phyloP scores from a whole-genome alignment of 139 green algal genomes.

The Gonium pectorale region DNA sequence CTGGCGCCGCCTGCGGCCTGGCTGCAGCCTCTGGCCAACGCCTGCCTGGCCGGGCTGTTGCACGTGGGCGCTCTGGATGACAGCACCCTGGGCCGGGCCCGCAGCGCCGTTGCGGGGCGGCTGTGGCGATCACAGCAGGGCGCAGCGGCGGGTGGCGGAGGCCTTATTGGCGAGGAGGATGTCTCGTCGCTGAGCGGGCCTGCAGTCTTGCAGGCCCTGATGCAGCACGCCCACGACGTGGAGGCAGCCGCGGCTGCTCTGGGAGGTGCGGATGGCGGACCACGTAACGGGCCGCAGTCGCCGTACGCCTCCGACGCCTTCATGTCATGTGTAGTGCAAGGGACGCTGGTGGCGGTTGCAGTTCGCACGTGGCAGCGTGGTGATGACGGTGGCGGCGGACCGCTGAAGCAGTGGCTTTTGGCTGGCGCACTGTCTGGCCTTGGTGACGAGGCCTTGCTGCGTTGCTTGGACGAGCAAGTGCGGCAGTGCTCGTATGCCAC shows the following conservation, averaged over 20 bases:
- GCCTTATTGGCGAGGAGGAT: neutral
- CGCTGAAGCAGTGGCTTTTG: neutral
- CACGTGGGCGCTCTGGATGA: neutral
- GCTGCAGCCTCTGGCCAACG: neutral
- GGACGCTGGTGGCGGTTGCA: neutral
- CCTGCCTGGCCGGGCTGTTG: neutral
- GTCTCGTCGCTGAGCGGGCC: neutral
- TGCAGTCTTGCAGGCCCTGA: neutral
- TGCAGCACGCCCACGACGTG: neutral
- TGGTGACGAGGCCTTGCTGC: neutral
- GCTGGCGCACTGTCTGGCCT: neutral
- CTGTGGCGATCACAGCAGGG: neutral
- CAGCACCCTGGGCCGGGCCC: neutral
- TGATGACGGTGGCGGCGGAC: neutral
- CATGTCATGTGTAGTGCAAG: neutral
- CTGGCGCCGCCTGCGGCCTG: neutral
- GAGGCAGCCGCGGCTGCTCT: constrained; percentile 1
- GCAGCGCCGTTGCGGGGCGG: neutral
- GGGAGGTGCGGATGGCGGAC: neutral
- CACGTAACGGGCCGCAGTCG: neutral
- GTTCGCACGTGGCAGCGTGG: neutral
- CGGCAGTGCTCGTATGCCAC: too few species aligned
- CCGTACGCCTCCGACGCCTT: neutral
- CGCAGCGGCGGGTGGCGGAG: neutral
- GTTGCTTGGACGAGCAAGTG: neutral